Conservation (phyloP, 305 asterid species). For the Fraxinus greggii region DNA sequence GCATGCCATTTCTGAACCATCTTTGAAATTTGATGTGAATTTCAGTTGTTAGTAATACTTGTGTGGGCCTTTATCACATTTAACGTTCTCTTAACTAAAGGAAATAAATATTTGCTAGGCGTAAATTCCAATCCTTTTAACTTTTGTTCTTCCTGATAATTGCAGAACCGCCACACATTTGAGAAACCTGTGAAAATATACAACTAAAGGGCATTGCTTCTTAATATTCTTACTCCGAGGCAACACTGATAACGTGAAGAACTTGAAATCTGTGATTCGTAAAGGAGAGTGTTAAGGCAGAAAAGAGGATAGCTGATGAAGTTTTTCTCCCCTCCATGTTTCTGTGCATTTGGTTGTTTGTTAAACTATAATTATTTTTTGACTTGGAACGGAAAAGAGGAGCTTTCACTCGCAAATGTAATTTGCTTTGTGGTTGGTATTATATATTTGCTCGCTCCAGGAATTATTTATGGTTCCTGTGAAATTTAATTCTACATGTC, state of each 20-base stretch:
- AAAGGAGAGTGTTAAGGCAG: conserved; percentile 14
- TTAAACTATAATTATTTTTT: conserved; percentile 1
- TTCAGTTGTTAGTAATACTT: neutral
- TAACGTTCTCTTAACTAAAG: neutral
- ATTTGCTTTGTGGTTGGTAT: conserved; percentile 8
- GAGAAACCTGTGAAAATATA: conserved; percentile 88
- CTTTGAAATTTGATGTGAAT: neutral
- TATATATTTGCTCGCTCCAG: conserved; percentile 19
- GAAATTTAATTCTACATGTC: conserved; percentile 25
- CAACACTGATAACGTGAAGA: conserved; percentile 4
- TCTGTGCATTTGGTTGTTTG: conserved; percentile 14
- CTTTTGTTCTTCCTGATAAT: conserved; percentile 7
- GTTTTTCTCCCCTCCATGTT: neutral
- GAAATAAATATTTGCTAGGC: neutral
- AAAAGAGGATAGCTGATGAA: conserved; percentile 4
- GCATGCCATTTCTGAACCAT: neutral
- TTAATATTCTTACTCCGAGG: conserved; percentile 14
- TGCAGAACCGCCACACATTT: conserved; percentile 84
- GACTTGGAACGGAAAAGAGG: conserved; percentile 22
- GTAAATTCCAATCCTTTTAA: neutral
- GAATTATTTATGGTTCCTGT: conserved; percentile 18
- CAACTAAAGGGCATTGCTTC: conserved; percentile 39
- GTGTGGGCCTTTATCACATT: neutral
- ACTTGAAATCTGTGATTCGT: conserved; percentile 18
- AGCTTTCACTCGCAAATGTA: conserved; percentile 21